phyloP scores from a whole-genome alignment of 768 basidiomycete genomes.

The Dendrothele bispora region DNA sequence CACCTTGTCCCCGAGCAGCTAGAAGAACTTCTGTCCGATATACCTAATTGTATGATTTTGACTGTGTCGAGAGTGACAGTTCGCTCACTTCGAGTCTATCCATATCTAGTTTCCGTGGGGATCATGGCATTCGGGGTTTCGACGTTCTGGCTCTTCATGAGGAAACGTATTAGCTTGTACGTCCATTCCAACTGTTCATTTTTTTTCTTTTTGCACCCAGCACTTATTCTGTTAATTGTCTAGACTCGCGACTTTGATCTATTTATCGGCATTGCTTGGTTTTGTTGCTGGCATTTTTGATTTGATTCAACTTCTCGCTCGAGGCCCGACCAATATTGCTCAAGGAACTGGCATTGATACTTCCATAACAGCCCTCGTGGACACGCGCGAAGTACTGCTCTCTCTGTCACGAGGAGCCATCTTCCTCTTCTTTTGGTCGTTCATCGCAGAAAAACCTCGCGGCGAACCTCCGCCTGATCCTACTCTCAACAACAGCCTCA shows the following conservation, averaged over 20 bases:
- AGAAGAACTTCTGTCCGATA: conserved; percentile 56
- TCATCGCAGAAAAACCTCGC: conserved; percentile 58
- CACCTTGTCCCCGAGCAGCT: no score
- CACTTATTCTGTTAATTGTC: no score
- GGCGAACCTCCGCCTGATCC: conserved; percentile 31
- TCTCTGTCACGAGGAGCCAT: conserved; percentile 58
- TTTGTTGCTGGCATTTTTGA: conserved; percentile 68
- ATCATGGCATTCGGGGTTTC: conserved; percentile 63
- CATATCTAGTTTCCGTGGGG: conserved; percentile 65
- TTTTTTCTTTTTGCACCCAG: no score
- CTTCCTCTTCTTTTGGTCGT: conserved; percentile 69
- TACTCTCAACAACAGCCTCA: conserved; percentile 11
- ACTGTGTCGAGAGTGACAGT: no score
- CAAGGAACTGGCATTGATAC: conserved; percentile 22
- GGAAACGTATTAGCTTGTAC: conserved; percentile 51
- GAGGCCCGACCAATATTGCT: conserved; percentile 27
- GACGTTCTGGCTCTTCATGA: conserved; percentile 53
- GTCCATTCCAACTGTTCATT: conserved; percentile 19
- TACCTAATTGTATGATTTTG: no score
- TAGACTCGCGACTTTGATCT: conserved; percentile 53
- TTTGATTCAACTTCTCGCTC: conserved; percentile 51
- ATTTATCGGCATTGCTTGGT: conserved; percentile 54
- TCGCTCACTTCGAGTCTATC: no score
- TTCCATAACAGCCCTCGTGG: conserved; percentile 37
- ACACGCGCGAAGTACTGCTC: conserved; percentile 58